Evolutionary conservation across 1,284 basidiomycete species (phyloP).

Genomic region (Boletus smithii): DNA sequence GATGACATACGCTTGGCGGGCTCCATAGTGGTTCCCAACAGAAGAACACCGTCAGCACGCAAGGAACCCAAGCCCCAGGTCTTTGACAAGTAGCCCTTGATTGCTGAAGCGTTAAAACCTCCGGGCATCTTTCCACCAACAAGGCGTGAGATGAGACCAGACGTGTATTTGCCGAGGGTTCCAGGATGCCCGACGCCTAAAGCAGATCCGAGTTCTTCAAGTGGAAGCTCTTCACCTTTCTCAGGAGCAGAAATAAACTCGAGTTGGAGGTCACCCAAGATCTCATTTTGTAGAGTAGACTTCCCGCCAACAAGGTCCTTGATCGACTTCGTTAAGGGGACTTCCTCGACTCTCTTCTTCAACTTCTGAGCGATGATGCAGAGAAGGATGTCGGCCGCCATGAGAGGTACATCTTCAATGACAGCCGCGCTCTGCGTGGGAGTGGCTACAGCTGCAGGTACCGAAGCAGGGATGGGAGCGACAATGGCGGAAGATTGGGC

Average conservation of each 20-base stretch:
- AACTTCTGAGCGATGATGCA: slow-evolving; percentile 96
- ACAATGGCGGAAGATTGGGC: slow-evolving; percentile 42
- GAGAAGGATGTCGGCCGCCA: slow-evolving; percentile 86
- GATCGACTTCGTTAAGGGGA: slow-evolving; percentile 93
- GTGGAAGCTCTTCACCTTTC: slow-evolving; percentile 94
- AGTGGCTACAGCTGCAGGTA: slow-evolving; percentile 44
- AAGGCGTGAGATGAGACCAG: slow-evolving; percentile 86
- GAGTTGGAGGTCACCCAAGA: slow-evolving; percentile 88
- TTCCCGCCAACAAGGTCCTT: slow-evolving; percentile 98
- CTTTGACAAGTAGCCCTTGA: slow-evolving; percentile 87
- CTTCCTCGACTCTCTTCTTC: slow-evolving; percentile 90
- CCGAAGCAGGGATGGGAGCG: slow-evolving; percentile 44
- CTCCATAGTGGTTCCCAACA: slow-evolving; percentile 89
- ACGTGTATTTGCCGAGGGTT: slow-evolving; percentile 93
- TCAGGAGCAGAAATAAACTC: slow-evolving; percentile 92
- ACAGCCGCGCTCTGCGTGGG: slow-evolving; percentile 64
- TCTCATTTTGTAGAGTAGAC: slow-evolving; percentile 97
- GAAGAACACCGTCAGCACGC: slow-evolving; percentile 87
- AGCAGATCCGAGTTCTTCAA: slow-evolving; percentile 91
- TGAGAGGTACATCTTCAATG: slow-evolving; percentile 88
- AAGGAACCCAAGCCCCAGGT: slow-evolving; percentile 90
- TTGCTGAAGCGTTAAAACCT: slow-evolving; percentile 95
- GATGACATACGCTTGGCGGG: slow-evolving; percentile 91
- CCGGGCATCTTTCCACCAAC: slow-evolving; percentile 97
- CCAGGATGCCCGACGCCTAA: slow-evolving; percentile 82